phyloP scores from a whole-genome alignment of 768 basidiomycete species.

The Mrakia blollopis region DNA sequence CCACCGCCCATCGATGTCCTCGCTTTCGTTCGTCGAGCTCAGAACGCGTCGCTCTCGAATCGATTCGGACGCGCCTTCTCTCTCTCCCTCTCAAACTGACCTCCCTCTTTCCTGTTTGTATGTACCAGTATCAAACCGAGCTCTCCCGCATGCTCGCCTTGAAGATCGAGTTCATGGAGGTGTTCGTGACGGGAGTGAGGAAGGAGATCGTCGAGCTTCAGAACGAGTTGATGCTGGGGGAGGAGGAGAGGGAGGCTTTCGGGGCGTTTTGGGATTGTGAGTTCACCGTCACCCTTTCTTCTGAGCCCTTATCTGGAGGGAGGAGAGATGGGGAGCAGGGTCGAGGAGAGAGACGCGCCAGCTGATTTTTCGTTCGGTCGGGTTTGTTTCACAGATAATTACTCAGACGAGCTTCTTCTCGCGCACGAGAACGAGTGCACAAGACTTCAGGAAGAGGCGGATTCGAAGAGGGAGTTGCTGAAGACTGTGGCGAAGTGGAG shows the following conservation, averaged over 20 bases:
- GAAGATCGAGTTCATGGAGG: slow-evolving; percentile 78
- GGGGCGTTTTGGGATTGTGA: slow-evolving; percentile 75
- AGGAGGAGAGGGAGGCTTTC: slow-evolving; percentile 75
- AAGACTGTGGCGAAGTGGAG: slow-evolving; percentile 79
- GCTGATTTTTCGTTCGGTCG: background rate
- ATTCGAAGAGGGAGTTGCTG: slow-evolving; percentile 65
- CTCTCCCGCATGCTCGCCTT: slow-evolving; percentile 82
- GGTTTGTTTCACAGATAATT: slow-evolving; percentile 57
- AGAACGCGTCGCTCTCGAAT: too few relatives aligned
- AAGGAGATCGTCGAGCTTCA: slow-evolving; percentile 74
- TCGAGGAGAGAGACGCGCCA: too few relatives aligned
- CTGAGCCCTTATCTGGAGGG: background rate
- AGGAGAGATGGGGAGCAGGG: slow-evolving; percentile 2
- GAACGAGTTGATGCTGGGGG: slow-evolving; percentile 79
- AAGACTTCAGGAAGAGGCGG: slow-evolving; percentile 74
- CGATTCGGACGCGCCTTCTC: too few relatives aligned
- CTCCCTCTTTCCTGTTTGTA: background rate
- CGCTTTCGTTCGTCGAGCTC: too few relatives aligned
- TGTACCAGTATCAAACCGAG: slow-evolving; percentile 69
- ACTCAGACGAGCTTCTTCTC: slow-evolving; percentile 77
- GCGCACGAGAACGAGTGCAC: slow-evolving; percentile 81
- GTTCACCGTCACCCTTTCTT: slow-evolving; percentile 33
- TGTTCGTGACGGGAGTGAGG: slow-evolving; percentile 75
- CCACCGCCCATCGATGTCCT: background rate
- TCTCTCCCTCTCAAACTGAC: too few relatives aligned